Percentiles rank a stretch among this genome's conserved stretches.
Evolutionary conservation across 1,284 basidiomycete species (phyloP).

Genomic region (Xerocomus nothofagi): DNA sequence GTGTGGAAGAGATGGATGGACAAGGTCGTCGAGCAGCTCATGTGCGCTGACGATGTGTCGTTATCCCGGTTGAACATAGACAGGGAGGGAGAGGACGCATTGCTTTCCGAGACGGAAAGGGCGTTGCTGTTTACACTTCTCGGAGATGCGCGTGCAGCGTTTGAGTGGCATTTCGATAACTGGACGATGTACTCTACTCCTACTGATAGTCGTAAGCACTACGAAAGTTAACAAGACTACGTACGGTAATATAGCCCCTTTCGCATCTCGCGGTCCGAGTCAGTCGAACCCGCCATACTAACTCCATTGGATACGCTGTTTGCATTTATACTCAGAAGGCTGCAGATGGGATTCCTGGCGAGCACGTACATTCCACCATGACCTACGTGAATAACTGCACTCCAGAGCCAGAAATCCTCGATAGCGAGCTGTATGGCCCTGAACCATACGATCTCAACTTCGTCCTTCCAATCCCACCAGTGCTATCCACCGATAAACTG

Average conservation of each 20-base stretch:
- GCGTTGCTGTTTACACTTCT: constrained; percentile 18
- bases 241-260: constrained; percentile 13
- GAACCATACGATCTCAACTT: constrained; percentile 31
- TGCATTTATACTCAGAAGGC: neutral
- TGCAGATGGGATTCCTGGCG: neutral
- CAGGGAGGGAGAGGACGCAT: constrained; percentile 4
- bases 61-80: constrained; percentile 15
- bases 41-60: constrained; percentile 11
- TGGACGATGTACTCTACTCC: constrained; percentile 10
- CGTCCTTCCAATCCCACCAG: constrained; percentile 12
- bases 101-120: constrained; percentile 17
- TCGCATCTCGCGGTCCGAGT: neutral
- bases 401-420: constrained; percentile 9
- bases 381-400: constrained; percentile 19
- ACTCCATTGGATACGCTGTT: neutral
- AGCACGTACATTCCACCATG: constrained; percentile 5
- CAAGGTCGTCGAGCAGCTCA: constrained; percentile 25
- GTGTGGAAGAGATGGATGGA: constrained; percentile 30
- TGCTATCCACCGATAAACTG: constrained; percentile 18
- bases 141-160: constrained; percentile 24
- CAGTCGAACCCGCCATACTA: neutral
- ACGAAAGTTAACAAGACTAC: too few relatives aligned
- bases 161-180: constrained; percentile 23
- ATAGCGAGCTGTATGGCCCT: constrained; percentile 22
- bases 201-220: neutral